Percentiles rank a stretch among this genome's conserved stretches.
These are phyloP conservation scores for Platanthera zijinensis DNA, from an alignment of 106 monocot species.

Conservation along the genomic window DNA sequence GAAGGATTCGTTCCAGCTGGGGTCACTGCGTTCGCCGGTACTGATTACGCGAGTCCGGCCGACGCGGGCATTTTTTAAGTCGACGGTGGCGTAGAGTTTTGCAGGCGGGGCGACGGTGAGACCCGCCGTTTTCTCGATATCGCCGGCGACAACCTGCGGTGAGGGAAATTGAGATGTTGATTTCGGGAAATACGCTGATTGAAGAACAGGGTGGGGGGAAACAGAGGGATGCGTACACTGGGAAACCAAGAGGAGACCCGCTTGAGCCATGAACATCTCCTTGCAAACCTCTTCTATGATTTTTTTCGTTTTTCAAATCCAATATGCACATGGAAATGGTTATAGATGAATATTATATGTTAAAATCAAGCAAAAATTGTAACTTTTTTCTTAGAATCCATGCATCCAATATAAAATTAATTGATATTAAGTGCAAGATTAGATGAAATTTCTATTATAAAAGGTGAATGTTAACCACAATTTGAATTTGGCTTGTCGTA, in stretches of 20 bases:
- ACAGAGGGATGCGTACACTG: not conserved
- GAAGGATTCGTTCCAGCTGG: constrained; percentile 20
- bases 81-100: constrained; percentile 22
- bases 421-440: too few species aligned
- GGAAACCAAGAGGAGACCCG: constrained; percentile 11
- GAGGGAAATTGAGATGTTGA: too few species aligned
- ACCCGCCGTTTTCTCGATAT: not conserved
- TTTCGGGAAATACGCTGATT: not conserved
- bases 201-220: not conserved
- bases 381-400: too few species aligned
- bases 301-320: not conserved
- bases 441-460: too few species aligned
- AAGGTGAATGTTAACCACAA: too few species aligned
- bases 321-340: not conserved
- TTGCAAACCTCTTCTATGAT: not conserved
- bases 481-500: too few species aligned
- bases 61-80: constrained; percentile 16
- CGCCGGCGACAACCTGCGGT: not conserved
- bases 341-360: too few species aligned
- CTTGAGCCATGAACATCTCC: constrained; percentile 22
- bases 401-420: too few species aligned
- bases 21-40: constrained; percentile 4
- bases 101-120: not conserved
- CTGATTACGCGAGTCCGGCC: constrained; percentile 17
- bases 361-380: too few species aligned